These are phyloP conservation scores for Emericellopsis atlantica DNA, from an alignment of 2,329 filamentous ascomycete genomes.

Conservation along the genomic window DNA sequence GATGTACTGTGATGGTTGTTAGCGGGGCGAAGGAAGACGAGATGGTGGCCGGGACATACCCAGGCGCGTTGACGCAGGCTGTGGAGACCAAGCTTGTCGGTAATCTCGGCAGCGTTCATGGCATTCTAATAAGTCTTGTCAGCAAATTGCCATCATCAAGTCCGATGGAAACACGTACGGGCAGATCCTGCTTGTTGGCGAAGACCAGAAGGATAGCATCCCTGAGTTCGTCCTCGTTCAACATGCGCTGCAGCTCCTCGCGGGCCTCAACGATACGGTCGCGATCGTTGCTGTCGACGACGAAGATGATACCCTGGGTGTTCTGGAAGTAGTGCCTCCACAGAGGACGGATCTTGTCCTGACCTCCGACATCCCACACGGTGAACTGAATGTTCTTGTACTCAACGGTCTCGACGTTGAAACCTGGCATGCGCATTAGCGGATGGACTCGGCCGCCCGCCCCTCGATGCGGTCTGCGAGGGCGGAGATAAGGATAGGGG, in stretches of 20 bases:
- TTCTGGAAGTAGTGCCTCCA: constrained; percentile 99
- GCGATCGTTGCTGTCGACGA: constrained; percentile 97
- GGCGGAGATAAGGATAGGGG: constrained; percentile 1
- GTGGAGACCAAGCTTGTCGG: constrained; percentile 99
- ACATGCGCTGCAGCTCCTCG: constrained; percentile 93
- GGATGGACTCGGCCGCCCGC: background rate
- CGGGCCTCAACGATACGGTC: constrained; percentile 95
- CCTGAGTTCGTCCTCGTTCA: constrained; percentile 97
- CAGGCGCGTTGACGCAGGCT: constrained; percentile 96
- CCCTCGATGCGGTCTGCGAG: background rate
- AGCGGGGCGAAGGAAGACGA: constrained; percentile 4
- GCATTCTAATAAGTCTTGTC: constrained; percentile 61
- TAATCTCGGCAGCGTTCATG: constrained; percentile 99
- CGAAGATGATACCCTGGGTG: constrained; percentile 99
- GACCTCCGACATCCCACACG: constrained; percentile 99
- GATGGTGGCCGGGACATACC: constrained; percentile 49
- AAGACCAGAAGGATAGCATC: constrained; percentile 95
- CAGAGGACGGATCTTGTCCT: constrained; percentile 99
- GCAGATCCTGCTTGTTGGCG: constrained; percentile 99
- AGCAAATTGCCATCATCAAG: background rate
- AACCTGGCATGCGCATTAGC: constrained; percentile 42
- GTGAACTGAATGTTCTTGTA: constrained; percentile 99
- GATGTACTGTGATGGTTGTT: constrained; percentile 60
- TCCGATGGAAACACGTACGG: constrained; percentile 47
- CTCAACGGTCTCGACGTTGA: constrained; percentile 99